These are phyloP conservation scores for Albizia julibrissin DNA, from an alignment of 306 rosid species.

Conservation along the genomic window DNA sequence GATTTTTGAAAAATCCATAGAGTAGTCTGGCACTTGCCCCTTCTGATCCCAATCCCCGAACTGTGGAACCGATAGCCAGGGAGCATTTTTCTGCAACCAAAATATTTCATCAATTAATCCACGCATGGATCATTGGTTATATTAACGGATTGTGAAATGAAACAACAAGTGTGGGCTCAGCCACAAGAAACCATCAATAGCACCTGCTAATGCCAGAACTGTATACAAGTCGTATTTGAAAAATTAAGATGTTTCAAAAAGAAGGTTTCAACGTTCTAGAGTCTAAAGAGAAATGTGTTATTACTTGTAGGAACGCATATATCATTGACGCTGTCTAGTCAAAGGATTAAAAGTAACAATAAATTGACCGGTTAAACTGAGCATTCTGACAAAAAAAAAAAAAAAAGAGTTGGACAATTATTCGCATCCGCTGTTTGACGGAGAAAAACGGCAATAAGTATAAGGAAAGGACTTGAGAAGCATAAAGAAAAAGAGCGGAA, in stretches of 20 bases:
- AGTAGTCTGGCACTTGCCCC: constrained; percentile 93
- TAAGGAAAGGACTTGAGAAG: no score
- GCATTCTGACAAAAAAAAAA: background rate
- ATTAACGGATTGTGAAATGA: background rate
- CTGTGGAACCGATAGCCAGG: constrained; percentile 98
- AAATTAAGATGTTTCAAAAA: background rate
- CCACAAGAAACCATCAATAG: constrained; percentile 8
- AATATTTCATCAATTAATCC: background rate
- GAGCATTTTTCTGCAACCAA: constrained; percentile 64
- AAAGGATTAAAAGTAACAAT: constrained; percentile 20
- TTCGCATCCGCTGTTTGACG: background rate
- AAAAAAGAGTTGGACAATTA: background rate
- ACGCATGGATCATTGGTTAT: background rate
- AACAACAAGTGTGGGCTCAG: constrained; percentile 5
- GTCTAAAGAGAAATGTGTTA: background rate
- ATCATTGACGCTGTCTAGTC: background rate
- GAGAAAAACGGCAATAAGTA: background rate
- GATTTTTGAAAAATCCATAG: constrained; percentile 90
- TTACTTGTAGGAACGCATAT: background rate
- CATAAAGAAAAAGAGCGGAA: background rate
- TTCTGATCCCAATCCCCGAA: constrained; percentile 98
- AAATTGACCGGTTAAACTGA: background rate
- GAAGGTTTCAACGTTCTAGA: background rate
- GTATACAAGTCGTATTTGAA: background rate
- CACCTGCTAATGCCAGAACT: background rate